phyloP scores from a whole-genome alignment of 768 basidiomycete species.

The Phanerodontia chrysosporium region DNA sequence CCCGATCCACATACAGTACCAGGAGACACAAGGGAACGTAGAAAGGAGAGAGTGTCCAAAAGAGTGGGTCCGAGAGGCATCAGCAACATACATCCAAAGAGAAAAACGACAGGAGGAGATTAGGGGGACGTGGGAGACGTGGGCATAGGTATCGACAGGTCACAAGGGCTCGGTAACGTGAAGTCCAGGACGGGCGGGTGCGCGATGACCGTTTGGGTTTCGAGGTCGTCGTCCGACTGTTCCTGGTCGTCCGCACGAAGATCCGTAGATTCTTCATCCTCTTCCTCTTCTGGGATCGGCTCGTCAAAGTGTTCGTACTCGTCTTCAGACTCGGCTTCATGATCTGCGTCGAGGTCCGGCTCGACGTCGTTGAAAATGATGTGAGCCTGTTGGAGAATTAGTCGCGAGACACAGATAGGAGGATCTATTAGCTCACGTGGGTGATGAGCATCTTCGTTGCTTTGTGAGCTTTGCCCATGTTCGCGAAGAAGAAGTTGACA shows the following conservation, averaged over 20 bases:
- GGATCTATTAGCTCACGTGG: slow-evolving; percentile 58
- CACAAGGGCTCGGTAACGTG: slow-evolving; percentile 1
- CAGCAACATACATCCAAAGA: slow-evolving; percentile 1
- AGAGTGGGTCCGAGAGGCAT: not conserved
- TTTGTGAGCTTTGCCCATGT: slow-evolving; percentile 75
- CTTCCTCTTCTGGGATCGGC: slow-evolving; percentile 67
- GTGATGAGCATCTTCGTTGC: slow-evolving; percentile 74
- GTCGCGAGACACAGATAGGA: not conserved
- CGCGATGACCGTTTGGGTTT: not conserved
- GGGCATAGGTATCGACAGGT: slow-evolving; percentile 5
- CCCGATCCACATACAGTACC: not conserved
- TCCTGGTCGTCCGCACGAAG: slow-evolving; percentile 9
- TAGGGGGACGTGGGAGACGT: not conserved
- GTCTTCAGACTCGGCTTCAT: slow-evolving; percentile 41
- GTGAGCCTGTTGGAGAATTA: slow-evolving; percentile 35
- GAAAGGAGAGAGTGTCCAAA: slow-evolving; percentile 1
- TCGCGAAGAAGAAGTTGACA: slow-evolving; percentile 71
- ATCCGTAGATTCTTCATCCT: slow-evolving; percentile 48
- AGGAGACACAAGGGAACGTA: not conserved
- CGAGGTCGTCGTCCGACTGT: slow-evolving; percentile 1
- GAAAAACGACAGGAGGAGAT: not conserved
- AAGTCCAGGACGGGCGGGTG: slow-evolving; percentile 8
- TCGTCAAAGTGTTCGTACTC: slow-evolving; percentile 59
- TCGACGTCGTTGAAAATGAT: slow-evolving; percentile 71
- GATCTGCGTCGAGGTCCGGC: slow-evolving; percentile 29